Evolutionary conservation across 495 filamentous ascomycete genomes (phyloP).

Genomic region (Clavariopsis aquatica): DNA sequence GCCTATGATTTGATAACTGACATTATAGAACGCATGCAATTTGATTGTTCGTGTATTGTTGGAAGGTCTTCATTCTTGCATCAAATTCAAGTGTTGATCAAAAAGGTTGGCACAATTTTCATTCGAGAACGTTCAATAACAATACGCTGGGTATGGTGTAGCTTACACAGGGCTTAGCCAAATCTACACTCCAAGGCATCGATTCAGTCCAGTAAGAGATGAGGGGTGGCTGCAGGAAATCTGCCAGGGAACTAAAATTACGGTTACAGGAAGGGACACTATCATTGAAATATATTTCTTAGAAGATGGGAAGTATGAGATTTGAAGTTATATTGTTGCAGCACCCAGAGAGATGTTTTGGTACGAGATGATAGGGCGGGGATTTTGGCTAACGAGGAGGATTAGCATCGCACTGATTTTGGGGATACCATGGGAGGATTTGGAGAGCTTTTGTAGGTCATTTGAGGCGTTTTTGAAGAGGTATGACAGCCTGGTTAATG

Average conservation of each 20-base stretch:
- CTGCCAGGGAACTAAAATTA: slow-evolving; percentile 43
- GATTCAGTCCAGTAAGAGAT: slow-evolving; percentile 48
- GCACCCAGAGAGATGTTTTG: slow-evolving; percentile 52
- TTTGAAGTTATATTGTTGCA: slow-evolving; percentile 26
- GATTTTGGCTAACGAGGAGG: slow-evolving; percentile 51
- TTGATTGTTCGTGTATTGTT: slow-evolving; percentile 54
- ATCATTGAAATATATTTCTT: slow-evolving; percentile 51
- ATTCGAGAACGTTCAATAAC: slow-evolving; percentile 71
- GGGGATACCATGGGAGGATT: slow-evolving; percentile 46
- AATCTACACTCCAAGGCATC: slow-evolving; percentile 50
- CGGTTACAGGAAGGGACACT: slow-evolving; percentile 49
- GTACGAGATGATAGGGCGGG: slow-evolving; percentile 53
- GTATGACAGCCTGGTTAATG: neutral
- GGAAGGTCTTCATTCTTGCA: slow-evolving; percentile 51
- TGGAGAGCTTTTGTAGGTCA: slow-evolving; percentile 46
- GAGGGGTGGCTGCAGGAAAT: slow-evolving; percentile 39
- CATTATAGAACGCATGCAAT: slow-evolving; percentile 62
- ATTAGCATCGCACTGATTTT: slow-evolving; percentile 51
- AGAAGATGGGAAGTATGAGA: slow-evolving; percentile 21
- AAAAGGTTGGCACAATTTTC: slow-evolving; percentile 54
- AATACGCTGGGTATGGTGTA: slow-evolving; percentile 62
- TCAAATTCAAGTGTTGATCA: slow-evolving; percentile 43
- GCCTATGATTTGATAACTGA: slow-evolving; percentile 53
- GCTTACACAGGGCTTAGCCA: slow-evolving; percentile 50
- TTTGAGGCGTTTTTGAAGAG: slow-evolving; percentile 21